phyloP scores from a whole-genome alignment of 257 asterid species.

The Voacanga thouarsii region DNA sequence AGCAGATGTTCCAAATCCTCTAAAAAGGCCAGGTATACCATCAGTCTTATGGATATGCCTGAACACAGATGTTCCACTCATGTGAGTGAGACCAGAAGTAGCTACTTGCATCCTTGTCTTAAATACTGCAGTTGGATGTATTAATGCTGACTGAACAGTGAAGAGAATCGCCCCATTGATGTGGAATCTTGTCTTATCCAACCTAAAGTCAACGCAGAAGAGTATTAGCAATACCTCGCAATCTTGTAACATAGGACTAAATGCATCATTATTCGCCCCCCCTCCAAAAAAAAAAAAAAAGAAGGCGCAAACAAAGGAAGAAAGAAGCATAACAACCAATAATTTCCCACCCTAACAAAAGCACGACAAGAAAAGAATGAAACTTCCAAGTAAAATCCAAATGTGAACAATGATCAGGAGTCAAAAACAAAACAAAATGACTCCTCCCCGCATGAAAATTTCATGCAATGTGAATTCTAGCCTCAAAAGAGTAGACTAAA shows the following conservation, averaged over 20 bases:
- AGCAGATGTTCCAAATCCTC: conserved; percentile 94
- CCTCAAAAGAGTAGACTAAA: background rate
- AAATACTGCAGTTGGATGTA: conserved; percentile 87
- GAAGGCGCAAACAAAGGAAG: background rate
- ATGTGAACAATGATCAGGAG: background rate
- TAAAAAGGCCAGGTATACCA: conserved; percentile 67
- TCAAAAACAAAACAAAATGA: background rate
- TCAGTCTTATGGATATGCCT: conserved; percentile 51
- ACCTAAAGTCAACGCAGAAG: conserved; percentile 36
- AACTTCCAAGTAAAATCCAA: background rate
- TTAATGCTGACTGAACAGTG: conserved; percentile 77
- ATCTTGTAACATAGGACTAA: background rate
- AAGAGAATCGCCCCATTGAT: conserved; percentile 84
- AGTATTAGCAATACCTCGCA: background rate
- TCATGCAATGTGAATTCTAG: background rate
- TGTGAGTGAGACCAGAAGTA: conserved; percentile 50
- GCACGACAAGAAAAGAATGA: background rate
- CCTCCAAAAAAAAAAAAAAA: no score
- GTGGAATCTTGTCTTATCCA: conserved; percentile 87
- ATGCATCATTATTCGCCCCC: background rate
- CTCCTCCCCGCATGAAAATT: background rate
- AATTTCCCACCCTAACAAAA: background rate
- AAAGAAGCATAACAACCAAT: background rate
- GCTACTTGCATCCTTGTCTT: conserved; percentile 97
- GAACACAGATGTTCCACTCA: conserved; percentile 63